Evolutionary conservation across 176 grass and related monocot species (phyloP).

Genomic region (Carex kokanica): DNA sequence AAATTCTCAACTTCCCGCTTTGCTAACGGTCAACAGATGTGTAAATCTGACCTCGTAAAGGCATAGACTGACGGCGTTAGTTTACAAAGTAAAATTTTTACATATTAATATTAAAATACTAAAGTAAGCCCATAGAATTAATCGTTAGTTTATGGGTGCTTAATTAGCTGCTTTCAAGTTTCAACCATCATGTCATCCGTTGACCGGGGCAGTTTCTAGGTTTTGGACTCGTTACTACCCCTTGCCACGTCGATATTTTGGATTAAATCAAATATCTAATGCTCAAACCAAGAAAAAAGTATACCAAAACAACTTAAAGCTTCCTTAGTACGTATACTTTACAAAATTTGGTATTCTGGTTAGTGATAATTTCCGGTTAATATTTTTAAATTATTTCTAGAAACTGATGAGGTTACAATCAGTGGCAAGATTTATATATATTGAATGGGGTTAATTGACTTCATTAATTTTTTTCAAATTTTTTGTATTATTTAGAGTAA

Average conservation of each 20-base stretch:
- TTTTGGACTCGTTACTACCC: not conserved
- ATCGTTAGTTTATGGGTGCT: not conserved
- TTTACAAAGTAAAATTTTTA: not conserved
- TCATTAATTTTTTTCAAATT: too few relatives aligned
- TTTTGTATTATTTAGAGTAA: too few relatives aligned
- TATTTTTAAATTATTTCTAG: not conserved
- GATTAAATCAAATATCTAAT: not conserved
- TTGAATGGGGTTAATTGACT: too few relatives aligned
- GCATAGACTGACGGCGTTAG: not conserved
- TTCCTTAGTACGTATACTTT: not conserved
- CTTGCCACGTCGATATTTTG: not conserved
- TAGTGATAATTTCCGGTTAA: not conserved
- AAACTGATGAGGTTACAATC: not conserved
- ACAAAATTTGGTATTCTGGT: not conserved
- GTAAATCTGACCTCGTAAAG: not conserved
- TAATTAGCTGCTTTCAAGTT: not conserved
- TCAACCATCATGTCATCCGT: not conserved
- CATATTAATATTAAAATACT: not conserved
- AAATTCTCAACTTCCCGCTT: not conserved
- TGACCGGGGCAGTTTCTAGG: not conserved
- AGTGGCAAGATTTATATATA: too few relatives aligned
- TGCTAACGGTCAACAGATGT: not conserved
- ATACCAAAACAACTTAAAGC: not conserved
- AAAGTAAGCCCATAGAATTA: not conserved
- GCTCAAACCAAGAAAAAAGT: not conserved